Evolutionary conservation across 768 basidiomycete species (phyloP).

Genomic region (Gyrodon lividus): DNA sequence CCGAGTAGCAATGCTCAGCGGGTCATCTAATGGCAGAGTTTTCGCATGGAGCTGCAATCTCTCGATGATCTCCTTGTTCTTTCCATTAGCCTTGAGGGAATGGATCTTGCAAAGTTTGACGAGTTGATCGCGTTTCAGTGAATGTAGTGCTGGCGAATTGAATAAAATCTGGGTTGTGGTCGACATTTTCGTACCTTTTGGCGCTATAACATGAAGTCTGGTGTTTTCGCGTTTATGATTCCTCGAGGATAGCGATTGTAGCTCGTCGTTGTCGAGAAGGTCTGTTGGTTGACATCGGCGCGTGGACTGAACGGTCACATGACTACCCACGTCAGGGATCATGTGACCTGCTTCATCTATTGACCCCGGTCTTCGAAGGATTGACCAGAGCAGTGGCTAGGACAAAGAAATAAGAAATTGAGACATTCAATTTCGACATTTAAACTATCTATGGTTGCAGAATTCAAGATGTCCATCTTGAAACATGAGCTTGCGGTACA

Average conservation of each 20-base stretch:
- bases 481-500: background rate
- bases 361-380: background rate
- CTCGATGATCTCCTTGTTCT: conserved; percentile 72
- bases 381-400: background rate
- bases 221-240: background rate
- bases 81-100: conserved; percentile 74
- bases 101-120: conserved; percentile 85
- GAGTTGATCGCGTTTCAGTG: conserved; percentile 82
- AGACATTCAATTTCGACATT: conserved; percentile 9
- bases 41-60: conserved; percentile 66
- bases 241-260: background rate
- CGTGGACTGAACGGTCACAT: conserved; percentile 15
- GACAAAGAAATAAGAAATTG: conserved; percentile 13
- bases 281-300: conserved; percentile 18
- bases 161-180: conserved; percentile 78
- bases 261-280: background rate
- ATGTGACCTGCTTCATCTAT: conserved; percentile 13
- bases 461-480: background rate
- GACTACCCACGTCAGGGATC: conserved; percentile 8
- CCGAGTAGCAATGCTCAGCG: conserved; percentile 53
- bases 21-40: conserved; percentile 56
- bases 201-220: conserved; percentile 7
- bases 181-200: conserved; percentile 43
- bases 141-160: conserved; percentile 81
- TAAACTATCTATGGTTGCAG: background rate